Evolutionary conservation across 2,329 filamentous ascomycete genomes (phyloP).

Genomic region (Aspergillus sp.): DNA sequence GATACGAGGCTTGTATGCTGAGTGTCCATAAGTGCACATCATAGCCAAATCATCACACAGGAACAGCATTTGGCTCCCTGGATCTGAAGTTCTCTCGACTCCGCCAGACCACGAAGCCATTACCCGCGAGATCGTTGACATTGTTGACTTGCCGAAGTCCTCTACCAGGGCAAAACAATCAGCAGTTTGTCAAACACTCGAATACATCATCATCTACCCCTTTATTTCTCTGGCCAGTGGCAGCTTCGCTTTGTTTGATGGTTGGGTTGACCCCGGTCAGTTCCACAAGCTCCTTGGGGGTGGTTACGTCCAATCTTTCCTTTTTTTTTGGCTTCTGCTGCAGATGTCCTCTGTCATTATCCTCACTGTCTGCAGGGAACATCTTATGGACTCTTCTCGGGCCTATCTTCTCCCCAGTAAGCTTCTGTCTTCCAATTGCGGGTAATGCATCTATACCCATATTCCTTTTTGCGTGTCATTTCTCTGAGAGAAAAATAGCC

Average conservation of each 20-base stretch:
- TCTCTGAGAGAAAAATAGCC: not conserved
- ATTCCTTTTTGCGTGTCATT: slow-evolving; percentile 4
- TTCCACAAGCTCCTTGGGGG: not conserved
- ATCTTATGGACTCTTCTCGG: not conserved
- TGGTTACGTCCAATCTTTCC: not conserved
- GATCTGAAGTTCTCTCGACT: not conserved
- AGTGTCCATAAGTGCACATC: too few species aligned
- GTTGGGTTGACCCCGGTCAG: slow-evolving; percentile 13
- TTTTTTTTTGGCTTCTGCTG: not conserved
- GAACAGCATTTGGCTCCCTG: not conserved
- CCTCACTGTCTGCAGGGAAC: not conserved
- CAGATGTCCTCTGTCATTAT: not conserved
- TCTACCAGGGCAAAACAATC: not conserved
- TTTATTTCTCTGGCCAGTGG: not conserved
- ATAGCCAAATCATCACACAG: not conserved
- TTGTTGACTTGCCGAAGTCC: too few species aligned
- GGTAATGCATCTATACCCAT: not conserved
- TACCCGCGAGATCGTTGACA: too few species aligned
- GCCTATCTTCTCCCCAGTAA: too few species aligned
- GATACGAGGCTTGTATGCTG: too few species aligned
- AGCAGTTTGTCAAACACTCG: not conserved
- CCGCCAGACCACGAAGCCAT: too few species aligned
- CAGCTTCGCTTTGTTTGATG: slow-evolving; percentile 8
- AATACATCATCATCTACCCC: not conserved
- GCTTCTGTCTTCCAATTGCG: not conserved